Base-by-base conservation (phyloP, 768 basidiomycete species). In the Boletus reticuloceps region DNA sequence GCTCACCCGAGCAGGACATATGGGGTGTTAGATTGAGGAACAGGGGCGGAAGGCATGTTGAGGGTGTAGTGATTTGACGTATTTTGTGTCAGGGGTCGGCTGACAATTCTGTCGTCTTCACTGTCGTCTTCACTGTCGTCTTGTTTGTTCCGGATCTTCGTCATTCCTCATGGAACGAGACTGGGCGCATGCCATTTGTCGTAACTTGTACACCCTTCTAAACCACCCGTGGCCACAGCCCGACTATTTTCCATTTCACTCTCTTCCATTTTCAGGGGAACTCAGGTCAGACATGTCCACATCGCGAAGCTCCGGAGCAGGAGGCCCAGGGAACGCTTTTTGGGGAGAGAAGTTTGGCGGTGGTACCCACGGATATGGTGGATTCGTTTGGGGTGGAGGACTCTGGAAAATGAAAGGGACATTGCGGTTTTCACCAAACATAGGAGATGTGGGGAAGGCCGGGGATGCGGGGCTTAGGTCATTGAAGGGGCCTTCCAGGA, bases 1-100 rank as follows among this genome's bases (percentile, higher is more conserved):
- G 31, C 87, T 66, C 61, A 94, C 94, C 94, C 94, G 47, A 94
- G 80, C 29, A 97, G 76, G 51, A 94, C 75, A 72, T 93, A 91
- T 20, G 95, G 95, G 36, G 77, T 72, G 56, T 91, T 88, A 29
- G 83, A 83, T 57, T 74, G 80, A 40, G 79, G 76, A 25, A 76
- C 66, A 25, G 82, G 71, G 17, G 81, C 78, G 25, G 85, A 78
- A 17, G 91, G 80, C 74, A 93, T 77, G 72, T 93, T 91, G 55
- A 93, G 78, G 3, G 91, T 92, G 69, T 91, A 93, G 64, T 91
- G 89, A 66, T 90, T 85, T 45, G 86, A 84, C 36, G 80, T 88
- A 56, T 78, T 85, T 56, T 76, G 80, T 25, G 79, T 77, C 53
- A 79, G 58, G 58, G 76, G 74, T 36, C 13, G 34, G 47, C 58